Conservation (phyloP, 2,329 filamentous ascomycete species). For the Aspergillus hiratsukae region DNA sequence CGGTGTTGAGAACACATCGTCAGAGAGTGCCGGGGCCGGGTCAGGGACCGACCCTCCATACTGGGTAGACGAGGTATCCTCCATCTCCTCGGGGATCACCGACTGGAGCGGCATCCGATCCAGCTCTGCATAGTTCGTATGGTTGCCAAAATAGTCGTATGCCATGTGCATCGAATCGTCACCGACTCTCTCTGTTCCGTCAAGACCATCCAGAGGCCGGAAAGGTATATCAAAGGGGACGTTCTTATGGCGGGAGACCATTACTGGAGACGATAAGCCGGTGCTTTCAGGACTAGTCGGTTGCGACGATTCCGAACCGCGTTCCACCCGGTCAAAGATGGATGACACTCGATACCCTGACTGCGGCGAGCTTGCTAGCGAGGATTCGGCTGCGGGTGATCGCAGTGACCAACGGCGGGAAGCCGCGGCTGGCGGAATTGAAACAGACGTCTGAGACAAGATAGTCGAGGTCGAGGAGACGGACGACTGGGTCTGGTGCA, state of each 20-base stretch:
- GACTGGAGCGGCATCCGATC: conserved; percentile 24
- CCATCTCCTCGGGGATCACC: conserved; percentile 38
- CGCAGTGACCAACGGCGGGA: conserved; percentile 33
- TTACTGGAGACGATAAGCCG: conserved; percentile 58
- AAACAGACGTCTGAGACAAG: conserved; percentile 60
- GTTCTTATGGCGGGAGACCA: conserved; percentile 58
- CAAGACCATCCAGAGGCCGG: conserved; percentile 27
- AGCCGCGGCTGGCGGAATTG: conserved; percentile 46
- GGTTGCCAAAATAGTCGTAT: conserved; percentile 15
- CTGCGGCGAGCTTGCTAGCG: conserved; percentile 70
- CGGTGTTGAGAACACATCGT: conserved; percentile 23
- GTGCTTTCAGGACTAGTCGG: conserved; percentile 80
- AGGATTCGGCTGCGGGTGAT: conserved; percentile 52
- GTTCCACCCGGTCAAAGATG: conserved; percentile 71
- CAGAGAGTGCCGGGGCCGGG: conserved; percentile 8
- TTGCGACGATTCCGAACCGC: conserved; percentile 62
- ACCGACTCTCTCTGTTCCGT: conserved; percentile 9
- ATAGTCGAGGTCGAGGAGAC: conserved; percentile 52
- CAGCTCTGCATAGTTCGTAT: conserved; percentile 12
- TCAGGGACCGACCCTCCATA: conserved; percentile 13
- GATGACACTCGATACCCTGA: conserved; percentile 68
- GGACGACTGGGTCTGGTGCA: conserved; percentile 36
- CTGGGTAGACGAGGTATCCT: conserved; percentile 21
- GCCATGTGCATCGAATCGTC: conserved; percentile 10
- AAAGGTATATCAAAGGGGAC: conserved; percentile 54